phyloP scores from a whole-genome alignment of 805 yeast genomes.

The Sungouiella blattae region DNA sequence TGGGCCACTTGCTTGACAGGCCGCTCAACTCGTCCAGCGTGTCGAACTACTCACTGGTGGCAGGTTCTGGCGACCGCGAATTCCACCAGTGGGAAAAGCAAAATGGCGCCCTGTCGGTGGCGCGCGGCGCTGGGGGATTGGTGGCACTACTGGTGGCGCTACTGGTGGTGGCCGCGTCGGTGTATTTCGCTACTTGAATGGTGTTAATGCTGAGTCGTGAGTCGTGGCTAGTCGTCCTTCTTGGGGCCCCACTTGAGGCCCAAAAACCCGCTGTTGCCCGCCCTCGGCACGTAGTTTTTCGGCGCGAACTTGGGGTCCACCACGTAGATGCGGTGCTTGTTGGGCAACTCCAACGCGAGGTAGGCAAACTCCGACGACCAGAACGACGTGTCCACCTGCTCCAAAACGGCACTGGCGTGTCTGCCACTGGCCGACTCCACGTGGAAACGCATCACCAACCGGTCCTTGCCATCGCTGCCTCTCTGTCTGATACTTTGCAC shows the following conservation, averaged over 20 bases:
- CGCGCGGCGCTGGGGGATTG: conserved; percentile 1
- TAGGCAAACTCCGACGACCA: conserved; percentile 68
- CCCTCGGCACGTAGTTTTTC: conserved; percentile 40
- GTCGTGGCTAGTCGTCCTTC: conserved; percentile 31
- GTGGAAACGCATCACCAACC: conserved; percentile 78
- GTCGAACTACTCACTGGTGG: no score
- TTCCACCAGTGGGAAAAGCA: no score
- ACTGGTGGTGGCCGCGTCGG: conserved; percentile 3
- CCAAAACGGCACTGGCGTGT: conserved; percentile 72
- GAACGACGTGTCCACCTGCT: conserved; percentile 68
- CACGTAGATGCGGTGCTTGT: conserved; percentile 62
- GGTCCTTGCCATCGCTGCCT: conserved; percentile 77
- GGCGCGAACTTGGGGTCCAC: conserved; percentile 56
- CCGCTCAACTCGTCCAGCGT: no score
- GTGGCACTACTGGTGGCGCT: no score
- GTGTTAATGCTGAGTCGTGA: not conserved
- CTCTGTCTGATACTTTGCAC: conserved; percentile 61
- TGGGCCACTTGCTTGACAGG: conserved; percentile 6
- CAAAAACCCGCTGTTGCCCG: conserved; percentile 53
- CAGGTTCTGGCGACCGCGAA: no score
- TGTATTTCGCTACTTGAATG: conserved; percentile 10
- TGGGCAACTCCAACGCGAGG: conserved; percentile 73
- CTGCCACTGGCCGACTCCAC: conserved; percentile 65
- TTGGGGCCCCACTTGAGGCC: conserved; percentile 89
- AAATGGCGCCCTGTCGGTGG: no score